Evolutionary conservation across 139 green algal genomes (phyloP).

Genomic region (Volvox reticuliferus): DNA sequence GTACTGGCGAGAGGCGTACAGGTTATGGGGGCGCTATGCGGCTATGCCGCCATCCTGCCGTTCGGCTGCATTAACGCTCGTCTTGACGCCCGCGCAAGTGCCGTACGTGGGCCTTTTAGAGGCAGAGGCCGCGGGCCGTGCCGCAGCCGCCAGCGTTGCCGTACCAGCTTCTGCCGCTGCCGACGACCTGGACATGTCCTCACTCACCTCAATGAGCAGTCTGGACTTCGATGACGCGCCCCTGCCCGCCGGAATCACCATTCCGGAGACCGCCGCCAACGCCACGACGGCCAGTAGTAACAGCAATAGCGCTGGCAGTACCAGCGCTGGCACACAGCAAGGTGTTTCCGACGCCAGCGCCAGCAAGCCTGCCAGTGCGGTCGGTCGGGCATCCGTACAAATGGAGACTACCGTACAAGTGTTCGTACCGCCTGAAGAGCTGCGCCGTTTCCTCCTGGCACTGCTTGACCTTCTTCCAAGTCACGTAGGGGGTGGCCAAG

Average conservation of each 20-base stretch:
- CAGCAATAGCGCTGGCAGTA: neutral
- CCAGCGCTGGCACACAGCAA: neutral
- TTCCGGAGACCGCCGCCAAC: neutral
- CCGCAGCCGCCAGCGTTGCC: neutral
- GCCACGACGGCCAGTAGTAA: neutral
- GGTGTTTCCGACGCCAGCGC: neutral
- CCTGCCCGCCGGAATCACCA: neutral
- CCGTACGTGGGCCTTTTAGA: neutral
- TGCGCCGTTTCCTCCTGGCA: neutral
- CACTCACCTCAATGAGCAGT: conserved; percentile 27
- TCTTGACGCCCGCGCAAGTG: neutral
- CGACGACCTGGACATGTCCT: conserved; percentile 6
- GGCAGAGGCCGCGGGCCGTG: neutral
- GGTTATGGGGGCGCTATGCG: conserved; percentile 23
- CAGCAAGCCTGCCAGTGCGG: neutral
- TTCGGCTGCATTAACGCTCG: neutral
- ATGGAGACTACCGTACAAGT: conserved; percentile 1
- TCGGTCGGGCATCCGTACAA: neutral
- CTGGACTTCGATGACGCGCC: conserved; percentile 36
- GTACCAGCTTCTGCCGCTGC: neutral
- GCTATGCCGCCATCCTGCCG: neutral
- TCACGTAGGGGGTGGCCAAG: neutral
- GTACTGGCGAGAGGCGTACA: conserved; percentile 26
- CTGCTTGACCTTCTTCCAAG: conserved; percentile 15
- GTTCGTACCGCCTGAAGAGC: conserved; percentile 5